Conservation (phyloP, 1,284 basidiomycete genomes). For the Moesziomyces globuligerus region DNA sequence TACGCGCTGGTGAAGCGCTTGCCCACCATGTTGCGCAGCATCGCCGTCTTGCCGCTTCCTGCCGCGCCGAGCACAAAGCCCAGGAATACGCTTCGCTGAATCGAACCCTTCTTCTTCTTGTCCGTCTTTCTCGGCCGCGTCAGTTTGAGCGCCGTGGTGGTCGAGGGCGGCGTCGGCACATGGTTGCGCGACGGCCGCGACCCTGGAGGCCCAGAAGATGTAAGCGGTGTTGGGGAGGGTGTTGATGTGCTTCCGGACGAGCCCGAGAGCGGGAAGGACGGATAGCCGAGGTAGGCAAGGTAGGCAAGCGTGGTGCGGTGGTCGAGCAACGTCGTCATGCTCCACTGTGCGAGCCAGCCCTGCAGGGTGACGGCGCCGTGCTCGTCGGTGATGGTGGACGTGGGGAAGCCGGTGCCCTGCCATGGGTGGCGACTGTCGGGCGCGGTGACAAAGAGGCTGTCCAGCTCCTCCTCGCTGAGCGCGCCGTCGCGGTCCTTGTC, state of each 20-base stretch:
- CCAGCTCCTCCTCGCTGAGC: slow-evolving; percentile 83
- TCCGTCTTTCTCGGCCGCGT: slow-evolving; percentile 74
- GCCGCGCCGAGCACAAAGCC: slow-evolving; percentile 94
- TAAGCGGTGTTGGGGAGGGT: slow-evolving; percentile 33
- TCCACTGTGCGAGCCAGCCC: slow-evolving; percentile 99
- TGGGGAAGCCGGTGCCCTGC: slow-evolving; percentile 67
- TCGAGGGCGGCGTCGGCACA: slow-evolving; percentile 41
- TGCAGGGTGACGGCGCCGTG: slow-evolving; percentile 90
- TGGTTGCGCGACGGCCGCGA: slow-evolving; percentile 42
- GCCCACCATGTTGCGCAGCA: slow-evolving; percentile 85
- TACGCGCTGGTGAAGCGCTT: slow-evolving; percentile 74
- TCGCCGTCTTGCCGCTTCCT: slow-evolving; percentile 91
- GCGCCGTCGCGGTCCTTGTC: slow-evolving; percentile 98
- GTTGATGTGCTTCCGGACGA: slow-evolving; percentile 21
- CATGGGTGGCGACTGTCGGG: slow-evolving; percentile 72
- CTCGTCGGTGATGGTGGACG: slow-evolving; percentile 89
- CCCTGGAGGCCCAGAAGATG: slow-evolving; percentile 25
- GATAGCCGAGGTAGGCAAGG: slow-evolving; percentile 92
- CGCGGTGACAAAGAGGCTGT: slow-evolving; percentile 89
- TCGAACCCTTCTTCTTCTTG: slow-evolving; percentile 74
- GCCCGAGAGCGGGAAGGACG: slow-evolving; percentile 65
- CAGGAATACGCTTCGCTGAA: slow-evolving; percentile 63
- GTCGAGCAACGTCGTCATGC: slow-evolving; percentile 95
- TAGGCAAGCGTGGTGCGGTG: slow-evolving; percentile 91
- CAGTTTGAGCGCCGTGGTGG: slow-evolving; percentile 61